Base-by-base conservation (phyloP, 352 stramenopile species). In the Pythium vanterpoolii region DNA sequence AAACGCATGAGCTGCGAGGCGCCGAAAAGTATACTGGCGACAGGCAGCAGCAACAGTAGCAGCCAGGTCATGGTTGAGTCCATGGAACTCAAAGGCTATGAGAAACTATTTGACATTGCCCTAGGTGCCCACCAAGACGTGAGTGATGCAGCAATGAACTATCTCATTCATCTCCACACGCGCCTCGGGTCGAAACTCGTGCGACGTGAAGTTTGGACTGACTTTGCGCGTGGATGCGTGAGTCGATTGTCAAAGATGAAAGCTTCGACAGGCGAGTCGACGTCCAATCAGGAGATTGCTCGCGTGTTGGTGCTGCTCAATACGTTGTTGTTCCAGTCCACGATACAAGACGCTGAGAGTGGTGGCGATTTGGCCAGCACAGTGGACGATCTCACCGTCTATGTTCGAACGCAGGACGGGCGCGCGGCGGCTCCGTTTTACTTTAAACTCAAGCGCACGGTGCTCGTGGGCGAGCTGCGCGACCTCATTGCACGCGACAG, bases 271-370 rank as follows among this genome's bases (percentile, higher is more conserved):
- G 27, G 21, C 3, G 66, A 82, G n/a, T 61, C 64, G n/a, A 53
- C 65, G 8, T 39, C 31, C 5, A 56, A 34, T 14, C 26, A 47
- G 30, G 62, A 63, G 10, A 46, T 43, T 18, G 26, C 48, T 3
- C 28, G 84, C 6, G 27, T 91, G 26, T 63, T 94, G 2, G 53
- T 83, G 5, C 24, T 96, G 38, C 66, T 96, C n/a, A 85, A 75
- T 33, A 93, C 84, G 18, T 87, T 96, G 65, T 54, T 96, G 13
- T 68, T 79, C 28, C 83, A 93, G 54, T 64, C 60, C 14, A 62
- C 27, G 5, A 34, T 61, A 11, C 61, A 64, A 53, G 51, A 44
- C 4, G 6, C 19, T n/a, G 48, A 50, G 6, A 31, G 36, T 5
- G 18, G 19, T 26, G 43, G 30, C 9, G 42, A 28, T 34, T 26